These are phyloP conservation scores for Theileria equi DNA, from an alignment of 169 alveolate genomes.

Conservation along the genomic window DNA sequence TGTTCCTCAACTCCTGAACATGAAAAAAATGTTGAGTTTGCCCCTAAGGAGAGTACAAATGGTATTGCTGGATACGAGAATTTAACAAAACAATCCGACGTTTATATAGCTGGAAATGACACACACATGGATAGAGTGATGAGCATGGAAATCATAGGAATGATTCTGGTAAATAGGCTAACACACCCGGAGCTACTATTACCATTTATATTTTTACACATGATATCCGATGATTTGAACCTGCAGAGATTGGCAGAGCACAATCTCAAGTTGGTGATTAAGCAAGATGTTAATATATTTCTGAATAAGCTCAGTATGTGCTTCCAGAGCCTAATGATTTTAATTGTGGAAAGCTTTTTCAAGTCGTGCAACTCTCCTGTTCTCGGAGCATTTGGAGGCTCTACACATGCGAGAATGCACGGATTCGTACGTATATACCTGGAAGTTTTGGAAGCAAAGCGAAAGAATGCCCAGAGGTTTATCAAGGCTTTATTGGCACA, in stretches of 20 bases:
- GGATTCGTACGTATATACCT: conserved; percentile 38
- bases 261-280: conserved; percentile 26
- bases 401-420: conserved; percentile 23
- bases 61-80: too few relatives aligned
- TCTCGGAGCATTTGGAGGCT: conserved; percentile 9
- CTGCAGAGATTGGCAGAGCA: conserved; percentile 54
- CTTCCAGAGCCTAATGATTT: conserved; percentile 6
- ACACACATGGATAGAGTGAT: conserved; percentile 16
- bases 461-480: conserved; percentile 4
- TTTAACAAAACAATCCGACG: too few relatives aligned
- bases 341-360: conserved; percentile 18
- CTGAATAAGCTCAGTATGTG: conserved; percentile 14
- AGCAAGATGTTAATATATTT: conserved; percentile 36
- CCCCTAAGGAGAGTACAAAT: too few relatives aligned
- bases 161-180: conserved; percentile 41
- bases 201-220: conserved; percentile 34
- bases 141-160: conserved; percentile 40
- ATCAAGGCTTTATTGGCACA: conserved; percentile 4
- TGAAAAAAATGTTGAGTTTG: too few relatives aligned
- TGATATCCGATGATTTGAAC: conserved; percentile 30
- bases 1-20: too few relatives aligned
- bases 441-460: conserved; percentile 18
- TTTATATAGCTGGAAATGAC: neutral
- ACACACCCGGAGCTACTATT: conserved; percentile 35
- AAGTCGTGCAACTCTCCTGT: neutral